Evolutionary conservation across 768 basidiomycete genomes (phyloP), one percentile per base, ranked within the genome.

Genomic region (Russula sp.): DNA sequence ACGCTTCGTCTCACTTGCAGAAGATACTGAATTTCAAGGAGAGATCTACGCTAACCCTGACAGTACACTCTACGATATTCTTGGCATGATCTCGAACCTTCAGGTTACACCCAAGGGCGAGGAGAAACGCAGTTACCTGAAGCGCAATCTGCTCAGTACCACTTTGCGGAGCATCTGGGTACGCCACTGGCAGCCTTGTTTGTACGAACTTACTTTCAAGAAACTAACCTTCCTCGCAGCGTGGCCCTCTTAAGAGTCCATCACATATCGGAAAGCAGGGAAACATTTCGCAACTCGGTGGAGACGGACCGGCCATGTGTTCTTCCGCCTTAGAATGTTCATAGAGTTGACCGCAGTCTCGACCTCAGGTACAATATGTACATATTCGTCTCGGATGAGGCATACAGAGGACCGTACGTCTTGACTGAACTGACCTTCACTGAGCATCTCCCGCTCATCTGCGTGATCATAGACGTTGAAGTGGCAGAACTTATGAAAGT

Each of bases 371-470:
- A 4, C n/a, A 32, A 47, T 18, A 14, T 66, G 66, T n/a, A 57
- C 59, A 18, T 66, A 59, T 50, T 31, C 47, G 13, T 64, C 58
- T 31, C 59, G 51, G 9, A 67, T 67, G 66, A 53, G 39, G n/a
- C 64, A 67, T 13, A 67, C 66, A 22, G 66, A 52, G 20, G 66
- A 67, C 35, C 66, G 66, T 67, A 48, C 31, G 66, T 57, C 49
- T 56, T 34, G 31, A 20, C 18, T 11, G 20, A 35, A 11, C 7
- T 16, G 27, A 11, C 40, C 40, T 40, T 40, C 1, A 5, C 14
- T 14, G 8, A 7, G 2, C 5, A 35, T 44, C 10, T 42, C 14
- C n/a, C 18, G 22, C 27, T 31, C 32, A 42, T 22, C 32, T 40
- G 39, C 35, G 6, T 40, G 10, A 16, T 9, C 27, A 27, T 39